Evolutionary conservation across 352 stramenopile species (phyloP).

Genomic region (Pythium volutum): DNA sequence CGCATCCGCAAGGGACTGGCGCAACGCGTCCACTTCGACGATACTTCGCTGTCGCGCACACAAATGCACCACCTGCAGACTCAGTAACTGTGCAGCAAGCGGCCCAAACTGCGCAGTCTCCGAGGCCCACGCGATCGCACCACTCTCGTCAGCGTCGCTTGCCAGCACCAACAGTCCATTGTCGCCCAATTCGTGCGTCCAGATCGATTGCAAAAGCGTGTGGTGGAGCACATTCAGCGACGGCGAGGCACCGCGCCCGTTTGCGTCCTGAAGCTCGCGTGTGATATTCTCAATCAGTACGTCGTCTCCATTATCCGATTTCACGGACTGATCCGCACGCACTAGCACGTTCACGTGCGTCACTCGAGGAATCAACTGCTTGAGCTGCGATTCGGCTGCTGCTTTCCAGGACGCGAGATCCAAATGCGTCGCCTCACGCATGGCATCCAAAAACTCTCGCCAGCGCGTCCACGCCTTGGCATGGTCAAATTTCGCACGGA

Average conservation of each 20-base stretch:
- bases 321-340: background rate
- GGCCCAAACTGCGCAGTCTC: background rate
- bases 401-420: conserved; percentile 1
- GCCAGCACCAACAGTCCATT: conserved; percentile 3
- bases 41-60: too few relatives aligned
- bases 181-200: background rate
- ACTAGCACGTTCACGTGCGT: conserved; percentile 1
- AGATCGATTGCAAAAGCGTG: background rate
- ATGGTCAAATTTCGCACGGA: background rate
- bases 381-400: background rate
- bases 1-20: background rate
- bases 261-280: background rate
- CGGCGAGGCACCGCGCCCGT: background rate
- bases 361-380: background rate
- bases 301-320: background rate
- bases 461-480: background rate
- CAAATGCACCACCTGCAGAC: background rate
- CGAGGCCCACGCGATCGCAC: background rate
- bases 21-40: background rate
- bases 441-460: background rate
- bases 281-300: background rate
- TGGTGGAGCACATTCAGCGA: conserved; percentile 10
- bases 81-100: background rate
- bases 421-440: background rate
- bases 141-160: background rate